These are phyloP conservation scores for Entomortierella lignicola DNA, from an alignment of 192 early-diverging fungal genomes.

Conservation along the genomic window DNA sequence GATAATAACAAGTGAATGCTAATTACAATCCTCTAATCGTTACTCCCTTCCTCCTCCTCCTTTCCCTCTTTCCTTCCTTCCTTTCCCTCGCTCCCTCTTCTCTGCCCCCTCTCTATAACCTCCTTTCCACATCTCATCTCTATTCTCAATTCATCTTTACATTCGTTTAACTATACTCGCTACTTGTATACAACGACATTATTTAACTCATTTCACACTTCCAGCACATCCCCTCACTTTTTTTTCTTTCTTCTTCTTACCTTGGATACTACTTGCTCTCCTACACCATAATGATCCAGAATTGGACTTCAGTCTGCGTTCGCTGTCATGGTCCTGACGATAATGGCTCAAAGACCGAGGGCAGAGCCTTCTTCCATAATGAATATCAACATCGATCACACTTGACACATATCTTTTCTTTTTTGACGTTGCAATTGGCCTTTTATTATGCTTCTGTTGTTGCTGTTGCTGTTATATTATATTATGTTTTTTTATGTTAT, in stretches of 20 bases:
- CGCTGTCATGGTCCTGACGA: constrained; percentile 51
- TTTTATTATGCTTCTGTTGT: too few species aligned
- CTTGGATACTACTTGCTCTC: background rate
- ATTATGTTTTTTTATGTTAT: background rate
- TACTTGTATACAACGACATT: too few species aligned
- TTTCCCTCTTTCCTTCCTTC: background rate
- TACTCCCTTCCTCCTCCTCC: background rate
- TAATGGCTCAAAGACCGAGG: constrained; percentile 47
- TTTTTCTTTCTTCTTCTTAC: too few species aligned
- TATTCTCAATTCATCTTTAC: background rate
- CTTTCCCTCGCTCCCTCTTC: background rate
- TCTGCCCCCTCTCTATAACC: background rate
- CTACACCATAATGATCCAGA: constrained; percentile 32
- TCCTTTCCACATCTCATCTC: background rate
- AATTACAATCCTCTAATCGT: background rate
- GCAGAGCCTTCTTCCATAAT: constrained; percentile 54
- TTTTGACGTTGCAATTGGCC: too few species aligned
- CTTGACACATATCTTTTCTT: constrained; percentile 1
- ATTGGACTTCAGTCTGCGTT: constrained; percentile 52
- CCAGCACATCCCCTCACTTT: background rate
- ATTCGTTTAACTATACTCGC: background rate
- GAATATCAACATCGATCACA: constrained; percentile 51
- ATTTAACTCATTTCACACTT: background rate
- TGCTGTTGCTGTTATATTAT: too few species aligned
- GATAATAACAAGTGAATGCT: too few species aligned